Base-by-base conservation (phyloP, 192 early-diverging fungal species). In the Lunasporangiospora selenospora region DNA sequence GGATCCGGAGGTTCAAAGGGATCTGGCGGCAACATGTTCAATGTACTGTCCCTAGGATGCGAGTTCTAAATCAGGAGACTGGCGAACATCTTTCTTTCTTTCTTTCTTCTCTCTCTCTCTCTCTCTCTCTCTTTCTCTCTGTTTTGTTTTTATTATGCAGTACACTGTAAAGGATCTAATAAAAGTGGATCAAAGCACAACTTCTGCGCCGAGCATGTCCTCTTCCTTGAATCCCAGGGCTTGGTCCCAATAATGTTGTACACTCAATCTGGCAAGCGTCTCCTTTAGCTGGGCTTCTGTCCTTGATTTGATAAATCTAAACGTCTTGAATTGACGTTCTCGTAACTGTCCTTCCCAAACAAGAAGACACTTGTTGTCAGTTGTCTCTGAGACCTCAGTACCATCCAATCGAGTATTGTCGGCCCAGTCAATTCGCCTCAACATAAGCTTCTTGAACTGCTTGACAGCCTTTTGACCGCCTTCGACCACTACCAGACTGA, bases 391-490 rank as follows among this genome's bases (percentile, higher is more conserved):
- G 2, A 75, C 70, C 15, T 86, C 86, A 26, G 70, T 78, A 18
- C 59, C 62, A 6, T 80, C 67, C 11, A 78, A 63, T 15, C 78
- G 61, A 53, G 82, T 81, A 38, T 78, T 64, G 41, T 85, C 86
- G 29, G 81, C 79, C 98, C 98, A 99, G 69, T 98, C 88, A 61
- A 99, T 98, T 18, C 98, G 84, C 27, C 92, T 76, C 12, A 98
- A 81, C 98, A 99, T 95, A 21, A 99, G 80, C 60, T 96, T 95
- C 75, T 97, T 99, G 82, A 95, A 99, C 31, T 87, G 84, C 59
- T 92, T 92, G 62, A 98, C 82, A 2, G 84, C 87, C 65, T 96
- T 94, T 12, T 87, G 89, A 4, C 95, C 91, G 1, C 98, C 98
- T 78, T 99, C 98, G 5, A 96, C 96, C 41, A 96, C 77, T 5